Evolutionary conservation across 2,329 filamentous ascomycete species (phyloP).

Genomic region (Pseudogymnoascus sp.): DNA sequence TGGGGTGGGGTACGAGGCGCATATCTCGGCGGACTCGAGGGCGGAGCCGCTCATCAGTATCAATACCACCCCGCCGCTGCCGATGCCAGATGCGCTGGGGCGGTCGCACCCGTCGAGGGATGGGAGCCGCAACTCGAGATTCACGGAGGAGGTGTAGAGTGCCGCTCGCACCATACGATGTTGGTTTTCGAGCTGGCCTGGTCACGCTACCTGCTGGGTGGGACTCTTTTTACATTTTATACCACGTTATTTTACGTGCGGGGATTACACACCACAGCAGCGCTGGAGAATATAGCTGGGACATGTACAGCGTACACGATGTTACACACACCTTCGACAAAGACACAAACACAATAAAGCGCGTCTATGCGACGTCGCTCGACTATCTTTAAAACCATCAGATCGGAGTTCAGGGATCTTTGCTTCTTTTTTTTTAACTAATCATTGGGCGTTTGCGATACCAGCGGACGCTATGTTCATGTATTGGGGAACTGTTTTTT

Average conservation of each 20-base stretch:
- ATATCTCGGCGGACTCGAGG: slow-evolving; percentile 20
- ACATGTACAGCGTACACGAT: background rate
- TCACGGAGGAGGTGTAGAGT: slow-evolving; percentile 37
- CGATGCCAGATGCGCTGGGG: slow-evolving; percentile 29
- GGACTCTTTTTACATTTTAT: background rate
- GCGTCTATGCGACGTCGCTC: background rate
- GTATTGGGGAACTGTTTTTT: background rate
- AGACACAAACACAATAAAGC: background rate
- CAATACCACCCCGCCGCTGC: slow-evolving; percentile 42
- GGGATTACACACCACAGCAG: background rate
- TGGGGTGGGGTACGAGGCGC: background rate
- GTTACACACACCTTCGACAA: background rate
- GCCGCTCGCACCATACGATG: background rate
- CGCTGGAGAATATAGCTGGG: background rate
- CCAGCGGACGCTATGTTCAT: background rate
- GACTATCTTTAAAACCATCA: background rate
- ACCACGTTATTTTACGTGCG: background rate
- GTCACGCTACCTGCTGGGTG: background rate
- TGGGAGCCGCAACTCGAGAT: slow-evolving; percentile 37
- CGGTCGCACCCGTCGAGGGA: slow-evolving; percentile 37
- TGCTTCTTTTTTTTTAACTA: background rate
- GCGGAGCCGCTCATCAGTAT: background rate
- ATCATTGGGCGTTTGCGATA: background rate
- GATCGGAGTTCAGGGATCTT: background rate
- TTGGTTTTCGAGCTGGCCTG: background rate